phyloP scores from a whole-genome alignment of 257 asterid genomes.

The Echites panduratus region DNA sequence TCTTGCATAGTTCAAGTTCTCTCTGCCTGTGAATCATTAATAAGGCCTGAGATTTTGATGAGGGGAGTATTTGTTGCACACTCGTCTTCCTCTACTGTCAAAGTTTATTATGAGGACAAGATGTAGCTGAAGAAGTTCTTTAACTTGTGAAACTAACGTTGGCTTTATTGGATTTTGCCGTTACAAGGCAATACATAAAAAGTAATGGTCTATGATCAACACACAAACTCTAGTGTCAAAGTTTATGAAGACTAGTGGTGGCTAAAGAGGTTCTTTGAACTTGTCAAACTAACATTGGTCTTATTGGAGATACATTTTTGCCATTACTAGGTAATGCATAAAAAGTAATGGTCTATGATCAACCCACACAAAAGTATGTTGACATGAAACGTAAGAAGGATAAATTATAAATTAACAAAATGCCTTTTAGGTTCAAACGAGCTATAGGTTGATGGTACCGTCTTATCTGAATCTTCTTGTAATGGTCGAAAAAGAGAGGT shows the following conservation, averaged over 20 bases:
- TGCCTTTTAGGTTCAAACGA: not conserved
- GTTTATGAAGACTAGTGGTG: not conserved
- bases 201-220: not conserved
- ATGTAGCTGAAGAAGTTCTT: not conserved
- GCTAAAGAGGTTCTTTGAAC: not conserved
- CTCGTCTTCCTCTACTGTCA: not conserved
- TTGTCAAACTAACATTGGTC: not conserved
- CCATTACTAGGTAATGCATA: not conserved
- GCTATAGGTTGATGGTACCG: not conserved
- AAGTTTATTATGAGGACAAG: not conserved
- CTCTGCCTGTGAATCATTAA: not conserved
- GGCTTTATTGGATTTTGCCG: not conserved
- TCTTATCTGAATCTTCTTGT: not conserved
- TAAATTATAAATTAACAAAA: conserved; percentile 1
- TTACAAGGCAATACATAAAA: not conserved
- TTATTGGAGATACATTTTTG: not conserved
- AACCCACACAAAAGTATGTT: not conserved
- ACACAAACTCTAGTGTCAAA: not conserved
- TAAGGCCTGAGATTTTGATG: not conserved
- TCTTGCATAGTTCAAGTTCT: not conserved
- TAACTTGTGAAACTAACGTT: not conserved
- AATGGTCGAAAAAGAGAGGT: conserved; percentile 3
- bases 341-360: not conserved
- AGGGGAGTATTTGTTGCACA: not conserved
- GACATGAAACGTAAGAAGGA: not conserved